Conservation (phyloP, 73 alveolate species). For the Paramecium biaurelia region DNA sequence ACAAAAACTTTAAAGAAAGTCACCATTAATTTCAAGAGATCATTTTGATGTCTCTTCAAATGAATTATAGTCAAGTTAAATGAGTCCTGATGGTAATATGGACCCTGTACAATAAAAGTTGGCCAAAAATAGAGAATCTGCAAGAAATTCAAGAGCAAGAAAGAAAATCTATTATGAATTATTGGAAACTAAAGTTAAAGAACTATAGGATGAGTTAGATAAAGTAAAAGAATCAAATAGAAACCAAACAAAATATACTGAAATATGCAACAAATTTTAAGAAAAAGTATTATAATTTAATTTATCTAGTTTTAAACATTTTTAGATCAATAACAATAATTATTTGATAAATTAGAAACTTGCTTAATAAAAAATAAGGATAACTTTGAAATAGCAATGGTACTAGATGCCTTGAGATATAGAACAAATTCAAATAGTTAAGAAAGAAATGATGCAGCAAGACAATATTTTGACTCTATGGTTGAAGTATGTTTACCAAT, state of each 20-base stretch:
- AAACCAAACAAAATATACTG: background rate
- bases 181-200: constrained; percentile 57
- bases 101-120: constrained; percentile 46
- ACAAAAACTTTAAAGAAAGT: background rate
- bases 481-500: constrained; percentile 61
- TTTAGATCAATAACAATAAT: constrained; percentile 43
- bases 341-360: constrained; percentile 54
- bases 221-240: constrained; percentile 34
- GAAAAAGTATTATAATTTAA: background rate
- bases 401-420: constrained; percentile 54
- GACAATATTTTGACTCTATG: constrained; percentile 23
- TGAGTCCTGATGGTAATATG: background rate
- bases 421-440: constrained; percentile 47
- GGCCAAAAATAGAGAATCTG: constrained; percentile 59
- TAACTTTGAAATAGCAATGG: constrained; percentile 34
- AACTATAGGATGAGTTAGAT: constrained; percentile 43
- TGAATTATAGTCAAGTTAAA: background rate
- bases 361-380: background rate
- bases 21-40: background rate
- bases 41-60: background rate
- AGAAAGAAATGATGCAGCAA: constrained; percentile 61
- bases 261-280: background rate
- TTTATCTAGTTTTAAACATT: background rate
- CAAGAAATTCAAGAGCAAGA: constrained; percentile 59
- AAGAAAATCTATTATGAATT: constrained; percentile 61